These are phyloP conservation scores for Geotrichum macrosporum DNA, from an alignment of 1,139 yeast genomes.

Conservation along the genomic window DNA sequence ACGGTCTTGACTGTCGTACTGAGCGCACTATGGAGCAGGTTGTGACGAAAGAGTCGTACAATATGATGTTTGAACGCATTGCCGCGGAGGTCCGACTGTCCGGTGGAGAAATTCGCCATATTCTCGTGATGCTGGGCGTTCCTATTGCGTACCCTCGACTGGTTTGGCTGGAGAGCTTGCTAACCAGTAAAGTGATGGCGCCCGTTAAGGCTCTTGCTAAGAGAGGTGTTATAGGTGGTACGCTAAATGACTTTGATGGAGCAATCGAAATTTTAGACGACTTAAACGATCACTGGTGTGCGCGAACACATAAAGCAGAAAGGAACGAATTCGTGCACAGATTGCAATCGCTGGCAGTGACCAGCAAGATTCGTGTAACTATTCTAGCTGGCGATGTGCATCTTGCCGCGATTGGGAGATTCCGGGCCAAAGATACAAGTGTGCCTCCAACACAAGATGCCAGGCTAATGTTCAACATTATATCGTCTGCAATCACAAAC, in stretches of 20 bases:
- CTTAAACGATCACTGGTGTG: constrained; percentile 95
- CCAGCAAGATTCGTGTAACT: constrained; percentile 66
- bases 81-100: constrained; percentile 48
- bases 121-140: constrained; percentile 81
- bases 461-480: constrained; percentile 73
- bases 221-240: constrained; percentile 62
- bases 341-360: constrained; percentile 60
- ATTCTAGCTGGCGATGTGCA: constrained; percentile 93
- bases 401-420: constrained; percentile 75
- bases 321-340: constrained; percentile 58
- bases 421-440: constrained; percentile 56
- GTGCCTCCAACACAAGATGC: constrained; percentile 63
- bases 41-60: constrained; percentile 54
- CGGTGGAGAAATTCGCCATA: constrained; percentile 61
- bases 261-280: constrained; percentile 87
- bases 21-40: constrained; percentile 68
- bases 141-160: constrained; percentile 92
- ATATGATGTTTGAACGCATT: constrained; percentile 56
- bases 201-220: constrained; percentile 69
- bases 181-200: constrained; percentile 50
- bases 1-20: constrained; percentile 89
- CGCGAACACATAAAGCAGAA: constrained; percentile 74
- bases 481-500: constrained; percentile 84
- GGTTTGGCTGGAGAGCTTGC: constrained; percentile 78
- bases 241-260: constrained; percentile 89